Base-by-base conservation (phyloP, 805 yeast genomes). In the Candida ovalis region DNA sequence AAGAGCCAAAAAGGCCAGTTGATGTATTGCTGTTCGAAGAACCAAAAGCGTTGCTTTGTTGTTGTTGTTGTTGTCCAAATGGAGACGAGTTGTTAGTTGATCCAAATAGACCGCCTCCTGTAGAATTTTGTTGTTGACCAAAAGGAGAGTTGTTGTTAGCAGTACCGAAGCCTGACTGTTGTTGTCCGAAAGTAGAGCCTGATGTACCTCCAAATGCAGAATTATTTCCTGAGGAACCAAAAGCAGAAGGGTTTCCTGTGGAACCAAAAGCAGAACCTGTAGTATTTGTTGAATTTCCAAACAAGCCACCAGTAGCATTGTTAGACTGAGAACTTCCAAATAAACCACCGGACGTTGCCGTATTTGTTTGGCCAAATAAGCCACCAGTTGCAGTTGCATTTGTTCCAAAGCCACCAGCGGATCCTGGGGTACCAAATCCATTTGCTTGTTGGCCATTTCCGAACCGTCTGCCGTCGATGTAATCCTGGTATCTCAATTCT, bases 401-500 rank as follows among this genome's bases (percentile, higher is more conserved):
- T 28, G 57, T 52, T 1, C 60, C 72, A 57, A 62, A 63, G 46
- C 61, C 51, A 15, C 66, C 63, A 28, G 60, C 36, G 17, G 56
- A 51, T 38, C 50, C 51, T 40, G 54, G 9, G n/a, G 33, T n/a
- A 46, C 49, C 52, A 27, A 56, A 60, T 8, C 67, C 62, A 51
- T 57, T 58, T 10, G 62, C 58, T 55, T 45, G 48, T 54, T 58
- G 42, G 63, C 65, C 62, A 44, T 53, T 80, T 15, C 88, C 91
- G 53, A 54, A 80, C 51, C 80, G 76, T 61, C 94, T 76, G 46
- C 80, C 80, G 54, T 82, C 86, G 57, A 81, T 80, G 64, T 94
- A 94, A 69, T 94, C 99, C 65, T 86, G 92, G 57, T 78, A 72
- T 62, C 99, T 79, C 66, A 94, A 77, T 64, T 94, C 99, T 66